Evolutionary conservation across 331 rosid species (phyloP).

Genomic region (Arachis monticola): DNA sequence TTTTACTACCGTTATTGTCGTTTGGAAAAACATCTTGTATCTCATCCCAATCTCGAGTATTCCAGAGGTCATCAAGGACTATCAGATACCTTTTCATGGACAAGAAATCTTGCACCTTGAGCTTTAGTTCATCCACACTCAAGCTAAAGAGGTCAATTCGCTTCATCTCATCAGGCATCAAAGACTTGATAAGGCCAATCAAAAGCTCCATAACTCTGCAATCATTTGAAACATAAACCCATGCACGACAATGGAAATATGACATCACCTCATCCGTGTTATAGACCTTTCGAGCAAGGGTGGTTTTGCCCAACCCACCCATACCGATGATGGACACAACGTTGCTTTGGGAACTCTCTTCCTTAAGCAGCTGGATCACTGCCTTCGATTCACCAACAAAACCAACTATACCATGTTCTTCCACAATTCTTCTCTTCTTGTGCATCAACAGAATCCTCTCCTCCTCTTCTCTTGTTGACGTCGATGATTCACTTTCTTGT

Average conservation of each 20-base stretch:
- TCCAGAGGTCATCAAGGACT: neutral
- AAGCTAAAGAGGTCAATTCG: constrained; percentile 18
- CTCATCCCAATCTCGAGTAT: neutral
- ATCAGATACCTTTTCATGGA: neutral
- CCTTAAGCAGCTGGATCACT: too few relatives aligned
- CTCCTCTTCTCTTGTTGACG: too few relatives aligned
- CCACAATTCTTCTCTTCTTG: too few relatives aligned
- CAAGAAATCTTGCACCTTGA: neutral
- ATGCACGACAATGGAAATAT: neutral
- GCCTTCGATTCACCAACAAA: too few relatives aligned
- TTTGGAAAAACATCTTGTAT: constrained; percentile 12
- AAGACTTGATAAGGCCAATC: too few relatives aligned
- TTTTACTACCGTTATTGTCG: neutral
- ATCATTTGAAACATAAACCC: constrained; percentile 4
- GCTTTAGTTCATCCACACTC: neutral
- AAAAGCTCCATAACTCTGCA: too few relatives aligned
- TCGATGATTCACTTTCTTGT: too few relatives aligned
- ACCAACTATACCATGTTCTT: too few relatives aligned
- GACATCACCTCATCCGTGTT: neutral
- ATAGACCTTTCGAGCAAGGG: constrained; percentile 1
- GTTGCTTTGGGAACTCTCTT: too few relatives aligned
- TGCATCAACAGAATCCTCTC: too few relatives aligned
- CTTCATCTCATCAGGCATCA: neutral
- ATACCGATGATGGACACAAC: neutral
- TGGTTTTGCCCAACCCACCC: constrained; percentile 25